Evolutionary conservation across 805 yeast species (phyloP).

Genomic region (Tetrapisispora taiwanensis): DNA sequence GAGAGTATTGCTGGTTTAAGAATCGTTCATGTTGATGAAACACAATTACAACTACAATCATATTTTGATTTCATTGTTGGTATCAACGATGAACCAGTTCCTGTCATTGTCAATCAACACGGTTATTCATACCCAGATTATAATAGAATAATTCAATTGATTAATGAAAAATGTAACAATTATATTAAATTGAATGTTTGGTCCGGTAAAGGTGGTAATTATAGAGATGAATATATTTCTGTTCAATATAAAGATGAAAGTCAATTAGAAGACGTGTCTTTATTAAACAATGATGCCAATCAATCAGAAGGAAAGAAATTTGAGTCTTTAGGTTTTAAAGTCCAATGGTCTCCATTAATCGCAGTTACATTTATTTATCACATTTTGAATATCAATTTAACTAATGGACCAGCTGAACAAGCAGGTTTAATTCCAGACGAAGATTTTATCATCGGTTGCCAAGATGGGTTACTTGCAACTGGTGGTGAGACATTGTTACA

Average conservation of each 20-base stretch:
- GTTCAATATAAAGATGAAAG: constrained; percentile 25
- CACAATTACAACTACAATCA: constrained; percentile 54
- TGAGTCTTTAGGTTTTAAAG: constrained; percentile 49
- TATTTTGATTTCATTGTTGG: constrained; percentile 85
- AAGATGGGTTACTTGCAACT: constrained; percentile 71
- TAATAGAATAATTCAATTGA: constrained; percentile 26
- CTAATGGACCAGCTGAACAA: constrained; percentile 64
- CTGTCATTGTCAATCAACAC: constrained; percentile 28
- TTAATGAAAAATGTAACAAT: constrained; percentile 21
- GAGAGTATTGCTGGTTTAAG: constrained; percentile 43
- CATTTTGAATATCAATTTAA: constrained; percentile 58
- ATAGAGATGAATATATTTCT: constrained; percentile 32
- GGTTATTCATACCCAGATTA: constrained; percentile 34
- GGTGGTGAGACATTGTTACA: constrained; percentile 82
- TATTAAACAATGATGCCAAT: constrained; percentile 22
- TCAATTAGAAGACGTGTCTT: constrained; percentile 19
- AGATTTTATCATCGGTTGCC: constrained; percentile 82
- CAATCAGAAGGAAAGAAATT: constrained; percentile 26
- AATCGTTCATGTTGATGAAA: constrained; percentile 43
- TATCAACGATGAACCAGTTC: constrained; percentile 59
- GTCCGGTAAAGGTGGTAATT: constrained; percentile 77
- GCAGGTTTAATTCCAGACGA: constrained; percentile 79
- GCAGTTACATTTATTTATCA: constrained; percentile 84
- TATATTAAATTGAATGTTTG: constrained; percentile 55
- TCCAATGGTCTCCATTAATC: constrained; percentile 68